Evolutionary conservation across 2,329 filamentous ascomycete genomes (phyloP).

Genomic region (Monilinia aucupariae): DNA sequence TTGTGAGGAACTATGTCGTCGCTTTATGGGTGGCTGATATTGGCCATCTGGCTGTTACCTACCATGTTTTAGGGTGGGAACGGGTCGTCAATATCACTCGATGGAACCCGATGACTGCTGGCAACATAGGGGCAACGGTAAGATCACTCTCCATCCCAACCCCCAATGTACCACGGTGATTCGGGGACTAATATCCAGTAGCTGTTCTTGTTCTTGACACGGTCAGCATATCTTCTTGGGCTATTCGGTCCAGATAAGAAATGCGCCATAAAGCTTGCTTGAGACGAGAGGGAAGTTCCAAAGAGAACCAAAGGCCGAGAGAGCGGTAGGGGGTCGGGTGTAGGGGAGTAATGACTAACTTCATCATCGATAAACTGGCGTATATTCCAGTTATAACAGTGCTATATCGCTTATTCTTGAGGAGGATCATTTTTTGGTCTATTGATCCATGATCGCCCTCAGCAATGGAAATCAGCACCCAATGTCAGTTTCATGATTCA

Average conservation of each 20-base stretch:
- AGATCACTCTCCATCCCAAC: constrained; percentile 16
- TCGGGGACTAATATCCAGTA: constrained; percentile 27
- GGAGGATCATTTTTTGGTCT: neutral
- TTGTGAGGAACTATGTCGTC: constrained; percentile 62
- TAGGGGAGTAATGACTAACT: neutral
- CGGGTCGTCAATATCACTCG: constrained; percentile 46
- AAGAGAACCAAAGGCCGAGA: neutral
- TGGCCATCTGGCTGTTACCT: constrained; percentile 60
- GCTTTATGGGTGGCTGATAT: constrained; percentile 61
- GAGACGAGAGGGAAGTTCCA: neutral
- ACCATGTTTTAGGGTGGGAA: constrained; percentile 51
- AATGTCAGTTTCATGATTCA: neutral
- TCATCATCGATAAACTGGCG: neutral
- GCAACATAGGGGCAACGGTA: constrained; percentile 63
- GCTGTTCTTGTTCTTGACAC: constrained; percentile 51
- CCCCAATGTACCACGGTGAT: neutral
- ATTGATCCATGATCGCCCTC: neutral
- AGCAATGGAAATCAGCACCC: neutral
- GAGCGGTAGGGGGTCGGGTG: neutral
- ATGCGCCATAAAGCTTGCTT: neutral
- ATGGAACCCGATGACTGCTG: constrained; percentile 70
- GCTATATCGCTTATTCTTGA: neutral
- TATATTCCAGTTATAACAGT: neutral
- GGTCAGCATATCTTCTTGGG: constrained; percentile 54
- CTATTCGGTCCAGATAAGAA: constrained; percentile 48